phyloP scores from a whole-genome alignment of 2,329 filamentous ascomycete species.

The Trichoderma gracile region DNA sequence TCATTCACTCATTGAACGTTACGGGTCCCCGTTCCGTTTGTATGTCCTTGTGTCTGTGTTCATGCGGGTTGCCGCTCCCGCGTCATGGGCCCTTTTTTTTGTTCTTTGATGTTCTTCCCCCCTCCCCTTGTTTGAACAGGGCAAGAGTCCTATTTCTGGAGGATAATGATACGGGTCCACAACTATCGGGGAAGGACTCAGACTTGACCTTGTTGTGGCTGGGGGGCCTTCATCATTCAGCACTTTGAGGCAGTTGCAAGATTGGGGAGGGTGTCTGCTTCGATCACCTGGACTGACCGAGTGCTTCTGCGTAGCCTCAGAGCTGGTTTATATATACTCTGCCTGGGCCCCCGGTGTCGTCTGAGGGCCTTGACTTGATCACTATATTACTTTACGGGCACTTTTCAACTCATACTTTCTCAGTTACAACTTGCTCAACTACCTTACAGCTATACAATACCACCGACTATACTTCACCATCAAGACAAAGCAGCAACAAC shows the following conservation, averaged over 20 bases:
- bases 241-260: neutral
- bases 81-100: slow-evolving; percentile 12
- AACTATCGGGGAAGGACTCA: neutral
- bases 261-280: slow-evolving; percentile 22
- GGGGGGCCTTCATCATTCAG: slow-evolving; percentile 20
- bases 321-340: slow-evolving; percentile 23
- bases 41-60: slow-evolving; percentile 5
- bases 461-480: slow-evolving; percentile 11
- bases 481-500: neutral
- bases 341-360: neutral
- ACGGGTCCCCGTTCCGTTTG: neutral
- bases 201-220: slow-evolving; percentile 13
- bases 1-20: neutral
- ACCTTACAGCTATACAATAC: neutral
- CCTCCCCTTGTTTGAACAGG: neutral
- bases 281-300: slow-evolving; percentile 27
- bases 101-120: neutral
- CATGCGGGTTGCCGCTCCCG: slow-evolving; percentile 23
- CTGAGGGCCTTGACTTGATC: neutral
- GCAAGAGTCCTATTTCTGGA: slow-evolving; percentile 25
- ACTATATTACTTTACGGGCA: neutral
- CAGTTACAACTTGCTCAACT: neutral
- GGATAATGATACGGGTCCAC: slow-evolving; percentile 9
- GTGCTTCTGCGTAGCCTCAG: slow-evolving; percentile 13
- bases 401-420: neutral